Evolutionary conservation across 805 yeast genomes (phyloP), one percentile per base, ranked within the genome.

Genomic region (Kodamaea restingae): DNA sequence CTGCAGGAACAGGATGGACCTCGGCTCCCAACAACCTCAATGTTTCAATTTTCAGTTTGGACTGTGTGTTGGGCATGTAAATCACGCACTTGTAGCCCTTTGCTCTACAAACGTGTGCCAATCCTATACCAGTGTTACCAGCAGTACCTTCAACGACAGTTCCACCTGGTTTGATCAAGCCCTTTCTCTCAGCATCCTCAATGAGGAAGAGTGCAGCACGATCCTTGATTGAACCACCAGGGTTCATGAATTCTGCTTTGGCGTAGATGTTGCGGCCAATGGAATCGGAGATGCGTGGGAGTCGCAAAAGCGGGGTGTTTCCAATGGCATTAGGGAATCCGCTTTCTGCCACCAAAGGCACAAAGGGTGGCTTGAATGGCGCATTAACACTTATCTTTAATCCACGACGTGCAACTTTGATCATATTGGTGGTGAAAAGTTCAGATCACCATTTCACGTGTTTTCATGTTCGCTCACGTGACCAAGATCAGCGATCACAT

Each of bases 111-210:
- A 81, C 78, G 52, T 75, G 80, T 5, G 95, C 96, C 40, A 88
- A 66, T 1, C 96, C 96, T 49, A 88, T 88, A 12, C 96, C 96
- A n/a, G 96, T 88, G 64, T 88, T 88, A 22, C 96, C 96, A 3
- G 96, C 96, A 9, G 96, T 87, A 6, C 95, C 95, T 61, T 88
- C 96, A 12, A 88, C 90, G 21, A 88, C 77, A 2, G 95, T 88
- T 24, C 93, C 95, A 7, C 95, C 93, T 3, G 88, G 77, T 42
- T 65, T 57, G 41, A 88, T 67, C 40, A 73, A 62, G 2, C 88
- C 88, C 44, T 68, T 69, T 25, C 60, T 56, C 56, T 88, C 96
- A 18, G 96, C 96, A 48, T 87, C 88, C 49, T 82, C 72, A 37
- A 88, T 69, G 47, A 88, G 71, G 54, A 67, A 86, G 26, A 84